Evolutionary conservation across 139 green algal species (phyloP), one percentile per base, ranked within the genome.

Genomic region (Tetraselmis striata): DNA sequence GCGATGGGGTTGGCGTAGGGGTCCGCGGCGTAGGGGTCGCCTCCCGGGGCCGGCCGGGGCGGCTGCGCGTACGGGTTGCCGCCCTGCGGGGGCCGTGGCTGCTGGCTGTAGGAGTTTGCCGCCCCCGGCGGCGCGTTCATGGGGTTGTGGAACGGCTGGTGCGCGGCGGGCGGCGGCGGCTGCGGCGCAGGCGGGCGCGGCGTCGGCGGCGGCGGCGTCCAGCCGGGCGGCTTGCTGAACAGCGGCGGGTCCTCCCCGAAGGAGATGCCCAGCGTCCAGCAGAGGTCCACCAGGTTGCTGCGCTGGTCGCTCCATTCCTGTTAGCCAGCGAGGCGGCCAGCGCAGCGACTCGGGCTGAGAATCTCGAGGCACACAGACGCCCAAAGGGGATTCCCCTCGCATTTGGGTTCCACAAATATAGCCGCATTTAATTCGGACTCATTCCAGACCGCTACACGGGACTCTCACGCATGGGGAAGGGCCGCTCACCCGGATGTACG

Each of bases 211-310:
- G 83, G 75, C 2, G 81, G 76, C 1, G 32, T 67, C 85, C 84
- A 92, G 22, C 85, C 84, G 1, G 88, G 83, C 0, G 91, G 90
- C 82, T 93, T 92, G 26, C 91, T 89, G 84, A 92, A 98, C n/a
- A 98, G 87, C 0, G 95, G 95, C 0, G 94, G 94, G 29, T 97
- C 92, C 1, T 88, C 77, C 23, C 94, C 93, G 87, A 98, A 98
- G 28, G 92, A 80, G 45, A 95, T 92, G 0, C 88, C 90, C 77
- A 92, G 87, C 90, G 29, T 92, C 84, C 22, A 86, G 29, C 31
- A 92, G 18, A 67, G 79, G 67, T 87, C 88, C 23, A 91, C 83
- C 29, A 95, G 81, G 58, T 92, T 91, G 77, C 83, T 85, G 45
- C 83, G 58, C 31, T 76, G 85, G 80, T 77, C 88, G 26, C 83